These are phyloP conservation scores for Debaryomyces castellii DNA, from an alignment of 805 yeast genomes.

Conservation along the genomic window DNA sequence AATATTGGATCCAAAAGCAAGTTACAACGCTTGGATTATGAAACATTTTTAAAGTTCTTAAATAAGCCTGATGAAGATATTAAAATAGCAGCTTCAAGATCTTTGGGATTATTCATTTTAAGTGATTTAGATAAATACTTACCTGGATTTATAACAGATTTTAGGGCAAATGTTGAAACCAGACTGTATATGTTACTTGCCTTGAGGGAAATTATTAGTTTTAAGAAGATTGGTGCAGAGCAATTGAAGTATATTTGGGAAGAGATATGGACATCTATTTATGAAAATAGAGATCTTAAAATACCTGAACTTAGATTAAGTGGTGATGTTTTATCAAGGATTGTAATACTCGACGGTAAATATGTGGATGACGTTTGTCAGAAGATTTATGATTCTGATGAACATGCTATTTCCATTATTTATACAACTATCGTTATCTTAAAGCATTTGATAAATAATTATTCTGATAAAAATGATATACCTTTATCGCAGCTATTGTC, in stretches of 20 bases:
- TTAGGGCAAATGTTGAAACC: slow-evolving; percentile 8
- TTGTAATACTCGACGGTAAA: slow-evolving; percentile 14
- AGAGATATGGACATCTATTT: slow-evolving; percentile 17
- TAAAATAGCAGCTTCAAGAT: slow-evolving; percentile 48
- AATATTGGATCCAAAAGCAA: slow-evolving; percentile 37
- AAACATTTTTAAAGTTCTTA: slow-evolving; percentile 34
- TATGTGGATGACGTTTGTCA: slow-evolving; percentile 16
- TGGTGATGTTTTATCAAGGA: slow-evolving; percentile 36
- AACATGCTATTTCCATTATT: slow-evolving; percentile 15
- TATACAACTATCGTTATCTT: slow-evolving; percentile 34
- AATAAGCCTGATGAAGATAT: slow-evolving; percentile 32
- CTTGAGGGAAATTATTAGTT: slow-evolving; percentile 19
- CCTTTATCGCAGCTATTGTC: slow-evolving; percentile 14
- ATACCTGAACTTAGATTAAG: slow-evolving; percentile 24
- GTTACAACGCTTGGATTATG: slow-evolving; percentile 31
- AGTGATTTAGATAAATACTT: slow-evolving; percentile 37
- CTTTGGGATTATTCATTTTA: slow-evolving; percentile 51
- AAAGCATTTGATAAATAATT: slow-evolving; percentile 26
- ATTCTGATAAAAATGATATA: slow-evolving; percentile 9
- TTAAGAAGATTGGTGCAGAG: slow-evolving; percentile 7
- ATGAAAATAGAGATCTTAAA: slow-evolving; percentile 1
- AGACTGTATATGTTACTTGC: slow-evolving; percentile 16
- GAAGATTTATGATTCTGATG: slow-evolving; percentile 9
- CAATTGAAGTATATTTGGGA: slow-evolving; percentile 24
- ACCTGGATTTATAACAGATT: slow-evolving; percentile 32